phyloP scores from a whole-genome alignment of 2,329 filamentous ascomycete species.

The Pezicula neosporulosa region DNA sequence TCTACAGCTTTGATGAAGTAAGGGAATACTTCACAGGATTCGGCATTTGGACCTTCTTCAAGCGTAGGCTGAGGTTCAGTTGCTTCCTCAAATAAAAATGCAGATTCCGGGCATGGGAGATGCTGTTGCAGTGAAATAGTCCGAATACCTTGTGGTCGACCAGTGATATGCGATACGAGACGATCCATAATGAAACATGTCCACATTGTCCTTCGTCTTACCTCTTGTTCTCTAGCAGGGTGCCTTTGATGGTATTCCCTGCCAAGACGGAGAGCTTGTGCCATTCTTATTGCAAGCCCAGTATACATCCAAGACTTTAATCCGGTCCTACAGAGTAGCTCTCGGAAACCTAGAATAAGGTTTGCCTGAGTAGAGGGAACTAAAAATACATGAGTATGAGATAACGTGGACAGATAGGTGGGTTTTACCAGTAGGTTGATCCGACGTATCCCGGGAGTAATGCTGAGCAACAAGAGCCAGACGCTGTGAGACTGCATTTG shows the following conservation, averaged over 20 bases:
- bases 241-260: conserved; percentile 6
- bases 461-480: not conserved
- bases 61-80: not conserved
- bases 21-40: not conserved
- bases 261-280: conserved; percentile 8
- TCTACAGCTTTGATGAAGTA: not conserved
- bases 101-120: not conserved
- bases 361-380: conserved; percentile 7
- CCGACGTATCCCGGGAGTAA: not conserved
- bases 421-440: not conserved
- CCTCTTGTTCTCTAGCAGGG: conserved; percentile 6
- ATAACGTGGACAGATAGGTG: not conserved
- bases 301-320: conserved; percentile 12
- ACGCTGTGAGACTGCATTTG: not conserved
- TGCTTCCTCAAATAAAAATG: not conserved
- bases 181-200: conserved; percentile 1
- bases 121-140: not conserved
- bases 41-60: not conserved
- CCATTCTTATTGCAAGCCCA: conserved; percentile 9
- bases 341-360: conserved; percentile 9
- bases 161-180: not conserved
- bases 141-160: not conserved
- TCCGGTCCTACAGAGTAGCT: conserved; percentile 5
- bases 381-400: not conserved
- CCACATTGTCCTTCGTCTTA: conserved; percentile 6